A percentile compares a stretch with the other conserved stretches of the same genome.
These are phyloP conservation scores for Lactarius pseudohatsudake DNA, from an alignment of 768 basidiomycete genomes.

Conservation along the genomic window DNA sequence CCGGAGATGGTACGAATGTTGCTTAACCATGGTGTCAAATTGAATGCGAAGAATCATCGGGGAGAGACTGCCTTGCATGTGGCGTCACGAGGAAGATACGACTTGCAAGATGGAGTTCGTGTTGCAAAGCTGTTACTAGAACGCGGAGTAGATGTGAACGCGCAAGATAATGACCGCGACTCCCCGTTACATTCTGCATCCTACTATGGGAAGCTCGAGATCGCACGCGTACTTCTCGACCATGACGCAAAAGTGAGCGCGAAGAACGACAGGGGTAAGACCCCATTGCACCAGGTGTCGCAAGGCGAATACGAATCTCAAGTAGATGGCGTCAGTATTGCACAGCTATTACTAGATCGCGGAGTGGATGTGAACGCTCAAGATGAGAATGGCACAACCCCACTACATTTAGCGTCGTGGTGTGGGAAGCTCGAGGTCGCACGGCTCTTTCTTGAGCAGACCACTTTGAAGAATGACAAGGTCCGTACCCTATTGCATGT, in stretches of 20 bases:
- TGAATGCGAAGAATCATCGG: background rate
- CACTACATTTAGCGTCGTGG: too few relatives aligned
- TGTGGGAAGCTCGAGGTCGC: background rate
- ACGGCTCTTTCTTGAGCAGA: background rate
- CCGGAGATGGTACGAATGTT: too few relatives aligned
- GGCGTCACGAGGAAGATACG: background rate
- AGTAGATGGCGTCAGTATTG: background rate
- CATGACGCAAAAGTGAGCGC: background rate
- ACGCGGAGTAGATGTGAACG: background rate
- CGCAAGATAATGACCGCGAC: background rate
- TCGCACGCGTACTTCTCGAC: background rate
- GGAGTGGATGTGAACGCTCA: background rate
- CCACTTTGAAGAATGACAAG: background rate
- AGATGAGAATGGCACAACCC: background rate
- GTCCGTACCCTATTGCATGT: background rate
- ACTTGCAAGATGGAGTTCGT: background rate
- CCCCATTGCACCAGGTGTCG: background rate
- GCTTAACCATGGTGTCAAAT: too few relatives aligned
- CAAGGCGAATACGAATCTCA: background rate
- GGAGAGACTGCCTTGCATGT: background rate
- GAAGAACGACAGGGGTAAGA: background rate
- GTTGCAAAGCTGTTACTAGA: background rate
- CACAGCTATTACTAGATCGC: background rate
- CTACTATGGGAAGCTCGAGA: background rate
- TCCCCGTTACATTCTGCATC: background rate